phyloP scores from a whole-genome alignment of 176 grass and related monocot species.

The Saccharum spontaneum region DNA sequence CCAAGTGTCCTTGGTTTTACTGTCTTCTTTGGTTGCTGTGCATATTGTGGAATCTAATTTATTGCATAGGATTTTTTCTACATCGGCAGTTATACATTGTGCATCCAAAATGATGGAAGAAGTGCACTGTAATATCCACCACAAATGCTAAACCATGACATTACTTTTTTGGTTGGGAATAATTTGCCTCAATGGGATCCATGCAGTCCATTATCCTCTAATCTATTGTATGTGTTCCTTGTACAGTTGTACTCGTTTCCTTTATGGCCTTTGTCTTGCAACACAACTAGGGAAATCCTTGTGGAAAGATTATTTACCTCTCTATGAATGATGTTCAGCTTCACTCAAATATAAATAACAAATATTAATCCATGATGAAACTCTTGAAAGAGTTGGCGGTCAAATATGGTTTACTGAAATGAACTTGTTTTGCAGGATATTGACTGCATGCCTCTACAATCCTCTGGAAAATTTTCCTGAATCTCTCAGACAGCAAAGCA shows the following conservation, averaged over 20 bases:
- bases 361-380: background rate
- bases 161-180: background rate
- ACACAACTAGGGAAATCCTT: background rate
- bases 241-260: background rate
- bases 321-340: background rate
- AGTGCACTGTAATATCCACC: background rate
- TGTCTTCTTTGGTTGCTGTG: background rate
- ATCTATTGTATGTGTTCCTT: background rate
- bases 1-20: background rate
- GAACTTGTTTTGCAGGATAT: conserved; percentile 74
- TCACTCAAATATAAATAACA: background rate
- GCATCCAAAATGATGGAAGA: background rate
- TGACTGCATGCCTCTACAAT: conserved; percentile 92
- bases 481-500: conserved; percentile 58
- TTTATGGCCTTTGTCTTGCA: background rate
- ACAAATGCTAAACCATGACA: background rate
- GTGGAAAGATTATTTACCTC: background rate
- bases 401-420: conserved; percentile 30
- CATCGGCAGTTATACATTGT: background rate
- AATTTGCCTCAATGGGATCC: background rate
- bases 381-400: background rate
- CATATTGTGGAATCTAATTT: background rate
- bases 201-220: background rate
- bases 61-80: background rate
- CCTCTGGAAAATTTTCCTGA: conserved; percentile 89